Conservation (phyloP, 2,329 filamentous ascomycete genomes). For the Neonectria punicea region DNA sequence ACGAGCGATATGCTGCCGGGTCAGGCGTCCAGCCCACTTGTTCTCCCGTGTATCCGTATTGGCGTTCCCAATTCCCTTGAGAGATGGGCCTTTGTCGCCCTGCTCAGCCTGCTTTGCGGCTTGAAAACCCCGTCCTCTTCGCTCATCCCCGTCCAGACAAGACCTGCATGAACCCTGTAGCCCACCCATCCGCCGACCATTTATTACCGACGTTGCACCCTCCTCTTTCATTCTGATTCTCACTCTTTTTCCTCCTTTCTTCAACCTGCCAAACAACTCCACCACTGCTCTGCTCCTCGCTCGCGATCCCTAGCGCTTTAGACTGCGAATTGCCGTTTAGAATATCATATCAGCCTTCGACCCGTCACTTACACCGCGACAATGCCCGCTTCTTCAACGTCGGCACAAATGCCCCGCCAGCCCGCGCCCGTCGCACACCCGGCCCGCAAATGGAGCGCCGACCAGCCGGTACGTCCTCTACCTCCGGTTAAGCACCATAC, state of each 20-base stretch:
- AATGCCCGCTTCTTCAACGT: slow-evolving; percentile 32
- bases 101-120: background rate
- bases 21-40: slow-evolving; percentile 31
- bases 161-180: slow-evolving; percentile 16
- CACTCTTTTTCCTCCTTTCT: background rate
- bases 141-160: background rate
- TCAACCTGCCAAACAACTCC: background rate
- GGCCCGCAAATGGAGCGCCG: slow-evolving; percentile 41
- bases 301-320: background rate
- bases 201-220: slow-evolving; percentile 19
- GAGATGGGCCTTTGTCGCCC: background rate
- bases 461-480: slow-evolving; percentile 49
- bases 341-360: background rate
- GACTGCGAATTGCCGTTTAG: background rate
- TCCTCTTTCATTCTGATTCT: background rate
- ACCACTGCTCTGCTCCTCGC: background rate
- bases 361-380: background rate
- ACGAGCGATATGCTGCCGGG: slow-evolving; percentile 15
- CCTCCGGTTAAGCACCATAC: slow-evolving; percentile 14
- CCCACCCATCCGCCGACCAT: background rate
- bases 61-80: slow-evolving; percentile 6
- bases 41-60: slow-evolving; percentile 11
- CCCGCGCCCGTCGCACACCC: slow-evolving; percentile 46
- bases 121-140: slow-evolving; percentile 11
- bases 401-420: slow-evolving; percentile 48